Conservation (phyloP, 495 filamentous ascomycete species). For the Talaromyces nanjingensis region DNA sequence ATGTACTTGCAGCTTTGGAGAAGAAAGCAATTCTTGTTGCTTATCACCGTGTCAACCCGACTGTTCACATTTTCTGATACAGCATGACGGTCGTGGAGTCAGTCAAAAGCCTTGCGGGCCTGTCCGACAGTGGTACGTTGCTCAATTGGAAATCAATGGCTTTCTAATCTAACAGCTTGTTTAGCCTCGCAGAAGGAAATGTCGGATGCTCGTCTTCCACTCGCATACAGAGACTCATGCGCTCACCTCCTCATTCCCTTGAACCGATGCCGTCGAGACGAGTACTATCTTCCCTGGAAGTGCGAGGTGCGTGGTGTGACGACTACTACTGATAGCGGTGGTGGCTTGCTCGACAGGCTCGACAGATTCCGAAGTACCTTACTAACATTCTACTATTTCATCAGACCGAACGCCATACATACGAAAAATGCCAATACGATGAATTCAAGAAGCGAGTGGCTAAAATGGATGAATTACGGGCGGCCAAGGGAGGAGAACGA, state of each 20-base stretch:
- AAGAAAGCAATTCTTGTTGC: neutral
- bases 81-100: conserved; percentile 46
- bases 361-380: neutral
- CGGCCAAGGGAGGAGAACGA: conserved; percentile 74
- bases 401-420: conserved; percentile 89
- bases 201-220: conserved; percentile 79
- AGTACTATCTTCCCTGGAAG: conserved; percentile 96
- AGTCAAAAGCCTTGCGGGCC: conserved; percentile 48
- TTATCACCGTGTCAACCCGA: neutral
- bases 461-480: conserved; percentile 96
- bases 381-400: conserved; percentile 1
- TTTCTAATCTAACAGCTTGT: conserved; percentile 5
- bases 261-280: conserved; percentile 86
- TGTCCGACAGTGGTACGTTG: conserved; percentile 24
- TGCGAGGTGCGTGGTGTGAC: conserved; percentile 69
- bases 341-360: neutral
- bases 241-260: conserved; percentile 90
- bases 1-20: neutral
- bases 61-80: conserved; percentile 1
- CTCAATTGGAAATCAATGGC: neutral
- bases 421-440: conserved; percentile 98
- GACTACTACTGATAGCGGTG: neutral
- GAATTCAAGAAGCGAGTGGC: conserved; percentile 98
- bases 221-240: conserved; percentile 91
- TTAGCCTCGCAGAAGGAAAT: conserved; percentile 82